Conservation (phyloP, 176 grass and related monocot genomes). For the Oryza meridionalis region DNA sequence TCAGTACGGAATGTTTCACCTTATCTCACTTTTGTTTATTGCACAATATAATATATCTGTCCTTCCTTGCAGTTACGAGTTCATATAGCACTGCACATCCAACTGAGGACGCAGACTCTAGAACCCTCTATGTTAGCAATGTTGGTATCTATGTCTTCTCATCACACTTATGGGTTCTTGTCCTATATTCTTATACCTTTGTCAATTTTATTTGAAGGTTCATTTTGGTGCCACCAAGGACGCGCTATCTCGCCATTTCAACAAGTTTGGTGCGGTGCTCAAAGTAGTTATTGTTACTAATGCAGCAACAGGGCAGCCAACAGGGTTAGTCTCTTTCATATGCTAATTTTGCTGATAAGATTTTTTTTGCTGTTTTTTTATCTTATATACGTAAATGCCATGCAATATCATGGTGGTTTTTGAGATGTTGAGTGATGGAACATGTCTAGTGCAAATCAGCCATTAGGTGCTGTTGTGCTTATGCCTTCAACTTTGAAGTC, state of each 20-base stretch:
- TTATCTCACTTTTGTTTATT: background rate
- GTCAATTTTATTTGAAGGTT: constrained; percentile 66
- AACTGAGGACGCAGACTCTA: constrained; percentile 75
- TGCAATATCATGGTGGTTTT: background rate
- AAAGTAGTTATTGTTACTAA: constrained; percentile 93
- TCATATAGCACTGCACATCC: constrained; percentile 69
- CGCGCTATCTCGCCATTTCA: constrained; percentile 89
- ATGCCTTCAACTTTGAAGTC: background rate
- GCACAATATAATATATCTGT: constrained; percentile 35
- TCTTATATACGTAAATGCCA: background rate
- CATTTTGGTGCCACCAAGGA: constrained; percentile 97
- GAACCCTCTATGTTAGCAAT: constrained; percentile 88
- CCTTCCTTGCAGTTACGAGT: constrained; percentile 58
- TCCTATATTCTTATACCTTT: constrained; percentile 23
- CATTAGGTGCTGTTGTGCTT: background rate
- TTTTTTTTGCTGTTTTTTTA: background rate
- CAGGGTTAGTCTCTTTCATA: constrained; percentile 64
- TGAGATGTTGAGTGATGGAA: constrained; percentile 3
- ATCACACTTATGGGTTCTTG: background rate
- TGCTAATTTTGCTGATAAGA: constrained; percentile 1
- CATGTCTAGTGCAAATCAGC: constrained; percentile 7
- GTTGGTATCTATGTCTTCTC: constrained; percentile 56
- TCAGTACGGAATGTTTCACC: background rate
- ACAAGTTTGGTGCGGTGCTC: constrained; percentile 91
- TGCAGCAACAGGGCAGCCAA: constrained; percentile 86